Evolutionary conservation across 106 monocot genomes (phyloP).

Genomic region (Phalaenopsis equestris): DNA sequence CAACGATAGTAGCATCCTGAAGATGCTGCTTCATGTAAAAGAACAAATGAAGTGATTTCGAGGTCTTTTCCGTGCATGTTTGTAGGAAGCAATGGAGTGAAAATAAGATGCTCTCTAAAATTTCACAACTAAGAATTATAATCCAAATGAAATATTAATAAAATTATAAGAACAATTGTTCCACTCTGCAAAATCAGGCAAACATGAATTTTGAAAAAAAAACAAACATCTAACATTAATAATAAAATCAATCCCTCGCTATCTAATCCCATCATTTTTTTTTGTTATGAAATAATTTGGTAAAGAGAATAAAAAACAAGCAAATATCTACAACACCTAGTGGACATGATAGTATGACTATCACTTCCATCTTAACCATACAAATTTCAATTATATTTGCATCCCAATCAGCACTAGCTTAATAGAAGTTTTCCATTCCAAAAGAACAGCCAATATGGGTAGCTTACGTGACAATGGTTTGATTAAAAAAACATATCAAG

Average conservation of each 20-base stretch:
- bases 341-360: neutral
- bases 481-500: neutral
- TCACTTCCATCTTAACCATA: neutral
- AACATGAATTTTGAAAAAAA: neutral
- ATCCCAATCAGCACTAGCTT: neutral
- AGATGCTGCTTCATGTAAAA: neutral
- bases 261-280: neutral
- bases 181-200: neutral
- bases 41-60: neutral
- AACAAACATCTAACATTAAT: neutral
- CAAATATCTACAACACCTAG: neutral
- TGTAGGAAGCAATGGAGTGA: neutral
- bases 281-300: neutral
- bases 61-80: neutral
- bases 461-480: neutral
- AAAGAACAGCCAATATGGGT: neutral
- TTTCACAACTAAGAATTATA: too few relatives aligned
- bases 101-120: neutral
- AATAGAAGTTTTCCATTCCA: neutral
- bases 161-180: neutral
- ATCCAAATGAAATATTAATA: too few relatives aligned
- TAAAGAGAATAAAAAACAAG: neutral
- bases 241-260: neutral
- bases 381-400: neutral
- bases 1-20: neutral